Evolutionary conservation across 2,329 filamentous ascomycete genomes (phyloP), one percentile per base, ranked within the genome.

Genomic region (Scedosporium boydii): DNA sequence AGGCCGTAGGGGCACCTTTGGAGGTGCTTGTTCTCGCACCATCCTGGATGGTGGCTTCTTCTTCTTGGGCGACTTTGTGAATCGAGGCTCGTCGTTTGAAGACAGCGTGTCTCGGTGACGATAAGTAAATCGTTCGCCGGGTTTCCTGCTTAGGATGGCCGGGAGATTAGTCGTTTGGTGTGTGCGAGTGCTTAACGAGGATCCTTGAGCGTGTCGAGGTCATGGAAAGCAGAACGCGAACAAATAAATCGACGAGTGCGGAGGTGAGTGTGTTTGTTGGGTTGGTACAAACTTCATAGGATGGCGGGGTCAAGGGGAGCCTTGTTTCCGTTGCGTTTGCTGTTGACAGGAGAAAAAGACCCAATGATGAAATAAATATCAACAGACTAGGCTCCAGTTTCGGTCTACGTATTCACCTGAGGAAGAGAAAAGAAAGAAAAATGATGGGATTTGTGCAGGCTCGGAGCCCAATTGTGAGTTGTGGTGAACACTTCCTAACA

Each of bases 11-110:
- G 73, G 78, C 70, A 68, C 75, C 77, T 75, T 80, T 65, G 73
- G 77, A 64, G 70, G 80, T 69, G 68, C 79, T 67, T 70, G 78
- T 74, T 76, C 81, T 69, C 75, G 78, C 67, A 76, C 80, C 80
- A 81, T 82, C 41, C 53, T 64, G 27, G 16, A 55, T 12, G n/a
- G 59, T 6, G 41, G 41, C 53, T 60, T 58, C 27, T 41, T 34
- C n/a, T 56, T 58, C 18, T 12, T 34, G 3, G 62, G 53, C 3
- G 53, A 63, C 53, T 56, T 66, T 9, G 55, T 18, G 34, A 65
- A 67, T 21, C 63, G 60, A 34, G 64, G 64, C n/a, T 56, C 29
- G 48, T 51, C 56, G 51, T 34, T 38, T n/a, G 18, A 58, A n/a
- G 60, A 21, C 9, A 66, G 38, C 34, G 64, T 66, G 59, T 67